Evolutionary conservation across 176 grass and related monocot genomes (phyloP).

Genomic region (Cenchrus fungigraminus): DNA sequence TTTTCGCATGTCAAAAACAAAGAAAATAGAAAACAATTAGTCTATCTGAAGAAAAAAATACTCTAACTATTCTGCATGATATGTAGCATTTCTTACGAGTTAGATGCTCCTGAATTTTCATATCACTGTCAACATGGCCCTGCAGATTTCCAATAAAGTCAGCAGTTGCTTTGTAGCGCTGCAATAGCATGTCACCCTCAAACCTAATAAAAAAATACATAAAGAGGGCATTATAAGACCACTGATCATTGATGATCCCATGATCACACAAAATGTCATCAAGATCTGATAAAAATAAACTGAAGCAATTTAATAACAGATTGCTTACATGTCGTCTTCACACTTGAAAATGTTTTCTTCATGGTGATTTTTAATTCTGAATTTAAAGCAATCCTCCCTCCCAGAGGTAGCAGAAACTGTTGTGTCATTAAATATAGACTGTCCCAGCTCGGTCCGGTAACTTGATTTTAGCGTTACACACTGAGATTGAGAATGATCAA

Average conservation of each 20-base stretch:
- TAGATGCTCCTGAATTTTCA: conserved; percentile 43
- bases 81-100: conserved; percentile 42
- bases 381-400: conserved; percentile 20
- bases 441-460: conserved; percentile 38
- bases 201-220: conserved; percentile 25
- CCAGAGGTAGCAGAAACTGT: conserved; percentile 40
- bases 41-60: conserved; percentile 6
- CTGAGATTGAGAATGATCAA: conserved; percentile 37
- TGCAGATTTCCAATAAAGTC: conserved; percentile 42
- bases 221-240: neutral
- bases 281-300: neutral
- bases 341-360: conserved; percentile 42
- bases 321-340: conserved; percentile 54
- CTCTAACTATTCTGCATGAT: neutral
- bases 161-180: conserved; percentile 35
- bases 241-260: neutral
- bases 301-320: neutral
- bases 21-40: neutral
- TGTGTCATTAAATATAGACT: conserved; percentile 45
- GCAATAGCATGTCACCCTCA: conserved; percentile 53
- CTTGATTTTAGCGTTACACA: conserved; percentile 39
- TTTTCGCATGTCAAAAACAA: conserved; percentile 23
- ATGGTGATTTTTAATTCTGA: conserved; percentile 37
- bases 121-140: neutral
- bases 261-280: neutral